Conservation (phyloP, 2,329 filamentous ascomycete genomes). For the Aspergillus unguis region DNA sequence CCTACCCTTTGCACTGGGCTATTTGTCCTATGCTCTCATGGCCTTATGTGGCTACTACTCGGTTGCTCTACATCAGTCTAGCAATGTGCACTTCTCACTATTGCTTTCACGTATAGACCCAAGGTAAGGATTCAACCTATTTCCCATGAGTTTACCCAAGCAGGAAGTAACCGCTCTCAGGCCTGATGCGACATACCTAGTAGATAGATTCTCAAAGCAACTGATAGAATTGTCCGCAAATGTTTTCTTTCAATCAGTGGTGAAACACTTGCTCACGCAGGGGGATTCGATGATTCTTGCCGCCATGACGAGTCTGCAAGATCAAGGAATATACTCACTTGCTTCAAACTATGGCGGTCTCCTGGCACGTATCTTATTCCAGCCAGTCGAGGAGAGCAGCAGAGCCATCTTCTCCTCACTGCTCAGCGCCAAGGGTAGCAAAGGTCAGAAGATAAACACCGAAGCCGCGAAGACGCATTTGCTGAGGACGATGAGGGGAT, state of each 20-base stretch:
- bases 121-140: conserved; percentile 34
- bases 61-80: conserved; percentile 58
- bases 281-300: conserved; percentile 89
- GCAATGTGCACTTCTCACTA: conserved; percentile 65
- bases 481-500: conserved; percentile 62
- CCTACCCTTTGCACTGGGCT: conserved; percentile 84
- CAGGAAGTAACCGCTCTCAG: conserved; percentile 18
- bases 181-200: conserved; percentile 46
- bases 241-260: conserved; percentile 78
- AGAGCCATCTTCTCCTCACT: conserved; percentile 85
- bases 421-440: conserved; percentile 48
- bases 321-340: conserved; percentile 88
- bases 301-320: conserved; percentile 68
- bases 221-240: conserved; percentile 73
- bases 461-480: conserved; percentile 33
- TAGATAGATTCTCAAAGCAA: conserved; percentile 63
- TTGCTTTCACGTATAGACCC: conserved; percentile 47
- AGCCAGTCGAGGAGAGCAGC: conserved; percentile 91
- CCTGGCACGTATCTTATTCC: conserved; percentile 82
- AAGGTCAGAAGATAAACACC: conserved; percentile 18
- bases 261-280: conserved; percentile 93
- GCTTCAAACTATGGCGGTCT: conserved; percentile 94
- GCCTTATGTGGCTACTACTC: conserved; percentile 68
- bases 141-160: not conserved
- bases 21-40: conserved; percentile 69